Evolutionary conservation across 768 basidiomycete species (phyloP).

Genomic region (Tubosaeta sp.): DNA sequence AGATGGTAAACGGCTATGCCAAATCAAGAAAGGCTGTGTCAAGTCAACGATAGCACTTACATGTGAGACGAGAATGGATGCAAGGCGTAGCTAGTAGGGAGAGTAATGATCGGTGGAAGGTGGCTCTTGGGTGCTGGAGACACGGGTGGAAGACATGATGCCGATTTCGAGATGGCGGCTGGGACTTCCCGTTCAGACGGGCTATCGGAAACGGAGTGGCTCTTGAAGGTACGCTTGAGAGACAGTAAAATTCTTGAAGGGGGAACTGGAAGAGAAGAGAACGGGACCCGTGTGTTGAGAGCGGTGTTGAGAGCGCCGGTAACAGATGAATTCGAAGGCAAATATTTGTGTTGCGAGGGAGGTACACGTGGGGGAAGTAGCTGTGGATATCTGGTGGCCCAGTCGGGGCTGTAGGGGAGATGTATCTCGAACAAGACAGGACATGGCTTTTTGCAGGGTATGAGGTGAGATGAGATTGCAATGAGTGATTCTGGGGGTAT

Average conservation of each 20-base stretch:
- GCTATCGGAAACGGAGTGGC: neutral
- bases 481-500: conserved; percentile 48
- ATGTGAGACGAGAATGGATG: conserved; percentile 12
- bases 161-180: neutral
- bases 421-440: conserved; percentile 36
- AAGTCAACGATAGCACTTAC: conserved; percentile 8
- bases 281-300: conserved; percentile 15
- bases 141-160: neutral
- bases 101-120: conserved; percentile 10
- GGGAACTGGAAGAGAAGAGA: conserved; percentile 15
- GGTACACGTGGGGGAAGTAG: conserved; percentile 38
- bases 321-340: conserved; percentile 15
- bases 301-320: conserved; percentile 22
- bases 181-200: neutral
- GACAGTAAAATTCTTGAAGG: conserved; percentile 18
- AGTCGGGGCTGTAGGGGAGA: conserved; percentile 30
- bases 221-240: conserved; percentile 19
- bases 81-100: conserved; percentile 10
- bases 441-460: conserved; percentile 12
- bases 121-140: conserved; percentile 3
- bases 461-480: conserved; percentile 37
- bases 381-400: conserved; percentile 38
- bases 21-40: neutral
- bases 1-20: conserved; percentile 15
- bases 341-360: conserved; percentile 9